Evolutionary conservation across 139 green algal species (phyloP), one percentile per base, ranked within the genome.

Genomic region (Chlamydomonas schloesseri): DNA sequence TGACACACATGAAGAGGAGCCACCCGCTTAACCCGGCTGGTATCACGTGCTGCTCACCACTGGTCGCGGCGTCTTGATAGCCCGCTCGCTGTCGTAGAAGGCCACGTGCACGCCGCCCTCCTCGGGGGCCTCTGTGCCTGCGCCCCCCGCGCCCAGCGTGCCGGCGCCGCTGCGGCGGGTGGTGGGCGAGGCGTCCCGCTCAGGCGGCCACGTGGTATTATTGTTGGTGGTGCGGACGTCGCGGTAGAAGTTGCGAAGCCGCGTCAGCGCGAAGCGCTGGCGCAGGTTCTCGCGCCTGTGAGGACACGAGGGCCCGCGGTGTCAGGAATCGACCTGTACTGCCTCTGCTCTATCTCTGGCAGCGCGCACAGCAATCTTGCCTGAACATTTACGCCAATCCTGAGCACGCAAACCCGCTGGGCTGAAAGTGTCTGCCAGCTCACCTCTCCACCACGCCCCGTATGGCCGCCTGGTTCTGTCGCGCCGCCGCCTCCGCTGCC

Each of bases 221-320:
- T 87, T 87, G 81, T 87, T 87, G 81, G 50, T 47, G 53, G 81
- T 87, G 68, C 81, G 81, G 34, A 87, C 81, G 81, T 87, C 81
- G 9, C 69, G 68, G 81, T 80, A 87, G 69, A 87, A 87, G 70
- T 87, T 87, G 53, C 69, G 81, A 1, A 87, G 81, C 42, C 81
- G 69, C 17, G 81, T 87, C 20, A 87, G 69, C 2, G 81, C 81
- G 31, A 87, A 87, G 69, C 81, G 81, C 81, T 87, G 81, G 36
- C 81, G 81, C 28, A 87, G 21, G 24, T 21, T 34, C 81, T 87
- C 81, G 2, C 81, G 81, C 81, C 81, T 78, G 65, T 9, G 50
- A 46, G 62, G 20, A 36, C n/a, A n/a, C n/a, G n/a, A n/a, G n/a
- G n/a, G n/a, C 15, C 53, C 15, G 53, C 53, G 18, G 53, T 23